Evolutionary conservation across 192 early-diverging fungal genomes (phyloP).

Genomic region (Thamnidium elegans): DNA sequence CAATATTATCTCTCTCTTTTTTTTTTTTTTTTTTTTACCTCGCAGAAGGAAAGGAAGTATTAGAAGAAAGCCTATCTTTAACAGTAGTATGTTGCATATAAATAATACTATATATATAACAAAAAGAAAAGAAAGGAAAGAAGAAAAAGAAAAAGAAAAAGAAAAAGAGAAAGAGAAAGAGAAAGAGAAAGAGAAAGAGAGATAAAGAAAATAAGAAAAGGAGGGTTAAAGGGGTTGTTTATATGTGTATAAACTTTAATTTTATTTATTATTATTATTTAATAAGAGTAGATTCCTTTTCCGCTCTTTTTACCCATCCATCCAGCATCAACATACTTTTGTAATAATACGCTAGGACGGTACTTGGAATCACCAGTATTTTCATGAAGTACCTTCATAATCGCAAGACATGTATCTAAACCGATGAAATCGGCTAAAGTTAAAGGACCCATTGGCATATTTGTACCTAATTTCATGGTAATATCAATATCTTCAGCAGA

Average conservation of each 20-base stretch:
- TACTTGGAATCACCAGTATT: slow-evolving; percentile 95
- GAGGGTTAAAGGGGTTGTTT: too few species aligned
- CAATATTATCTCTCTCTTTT: neutral
- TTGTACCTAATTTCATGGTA: slow-evolving; percentile 97
- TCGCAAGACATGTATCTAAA: slow-evolving; percentile 95
- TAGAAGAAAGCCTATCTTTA: neutral
- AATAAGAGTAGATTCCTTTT: slow-evolving; percentile 87
- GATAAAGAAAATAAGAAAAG: neutral
- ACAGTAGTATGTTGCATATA: slow-evolving; percentile 6
- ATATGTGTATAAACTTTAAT: too few species aligned
- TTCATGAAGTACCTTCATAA: slow-evolving; percentile 91
- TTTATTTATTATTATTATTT: slow-evolving; percentile 1
- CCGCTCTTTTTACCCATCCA: slow-evolving; percentile 93
- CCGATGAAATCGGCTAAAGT: slow-evolving; percentile 98
- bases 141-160: neutral
- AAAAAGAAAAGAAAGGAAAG: slow-evolving; percentile 13
- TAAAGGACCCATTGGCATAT: slow-evolving; percentile 97
- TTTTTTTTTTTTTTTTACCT: neutral
- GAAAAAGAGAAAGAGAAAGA: neutral
- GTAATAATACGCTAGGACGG: slow-evolving; percentile 85
- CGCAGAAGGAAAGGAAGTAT: neutral
- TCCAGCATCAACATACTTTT: slow-evolving; percentile 95
- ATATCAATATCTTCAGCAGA: slow-evolving; percentile 94
- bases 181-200: neutral
- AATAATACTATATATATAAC: neutral